Evolutionary conservation across 192 early-diverging fungal species (phyloP), one percentile per base, ranked within the genome.

Genomic region (Gonapodya sp.): DNA sequence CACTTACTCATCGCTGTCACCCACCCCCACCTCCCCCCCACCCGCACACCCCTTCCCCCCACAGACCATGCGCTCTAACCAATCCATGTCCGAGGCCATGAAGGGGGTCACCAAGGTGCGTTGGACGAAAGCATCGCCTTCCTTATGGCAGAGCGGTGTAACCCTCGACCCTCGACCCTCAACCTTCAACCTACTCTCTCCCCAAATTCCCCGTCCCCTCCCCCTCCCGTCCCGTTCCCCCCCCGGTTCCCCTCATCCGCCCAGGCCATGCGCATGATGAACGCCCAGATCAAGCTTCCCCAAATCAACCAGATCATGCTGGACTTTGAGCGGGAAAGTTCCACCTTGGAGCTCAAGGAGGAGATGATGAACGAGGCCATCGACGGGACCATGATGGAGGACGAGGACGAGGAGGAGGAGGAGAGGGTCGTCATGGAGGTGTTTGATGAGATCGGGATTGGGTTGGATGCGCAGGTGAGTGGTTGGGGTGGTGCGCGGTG

Each of bases 301-400:
- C 92, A 92, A 72, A 94, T 99, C 36, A 92, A 94, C 72, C 93
- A 94, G 81, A 97, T 99, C 73, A 96, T 98, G 93, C 94, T 95
- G 93, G 96, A 99, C 36, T 99, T 98, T 88, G 95, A 97, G 83
- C 89, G 89, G 84, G 95, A 99, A 87, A 90, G 89, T 14, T 96
- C 96, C 81, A 91, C 95, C 83, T 96, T 99, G 96, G 95, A 99
- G 84, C 97, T 99, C 95, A 98, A 97, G 89, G 96, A 96, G 82
- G 96, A 97, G 81, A 93, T 99, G 94, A 96, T 99, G 93, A 93
- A 93, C 81, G 97, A 99, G 81, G 93, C 95, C 8, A 96, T 99
- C 81, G 97, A 99, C 82, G 96, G 95, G 83, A 94, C 91, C 36
- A 95, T 99, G 93, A 96, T 95, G 36, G 96, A 96, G 78, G 91